Base-by-base conservation (phyloP, 345 rosid species). In the Hypericum androsaemum region DNA sequence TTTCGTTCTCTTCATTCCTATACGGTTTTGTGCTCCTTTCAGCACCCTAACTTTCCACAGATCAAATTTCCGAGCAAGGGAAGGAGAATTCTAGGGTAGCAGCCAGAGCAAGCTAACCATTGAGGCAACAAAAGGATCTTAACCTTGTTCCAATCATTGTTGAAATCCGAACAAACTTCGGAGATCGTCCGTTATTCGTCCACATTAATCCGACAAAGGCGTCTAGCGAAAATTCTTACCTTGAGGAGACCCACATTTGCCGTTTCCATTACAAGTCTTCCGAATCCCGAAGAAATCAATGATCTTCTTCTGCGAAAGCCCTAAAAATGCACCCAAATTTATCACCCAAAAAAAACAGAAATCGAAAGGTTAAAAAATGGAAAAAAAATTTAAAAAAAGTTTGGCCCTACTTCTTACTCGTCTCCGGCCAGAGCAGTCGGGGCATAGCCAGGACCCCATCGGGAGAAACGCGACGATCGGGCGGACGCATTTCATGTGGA, bases 391-490 rank as follows among this genome's bases (percentile, higher is more conserved):
- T 75, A 35, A 54, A 12, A 56, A 32, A 22, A 22, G 4, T 1
- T 22, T n/a, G 8, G 45, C 71, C 90, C 77, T 82, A 85, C 96
- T 80, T 88, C 84, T 71, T 72, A 75, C 86, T 74, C 79, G 83
- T 69, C 81, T 71, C 52, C 76, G 80, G 64, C 78, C 86, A 44
- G 83, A 77, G 63, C 96, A 85, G 61, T 59, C 70, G 49, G 65
- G 66, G 64, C 96, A 88, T 15, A 80, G 64, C 96, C 96, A 85
- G 14, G 95, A 57, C 54, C 96, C 96, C 46, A 75, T 72, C 28
- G 95, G 96, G 50, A 88, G 76, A 52, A 87, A 80, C 48, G 53
- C 94, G 12, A 88, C 81, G 48, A 88, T 88, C 47, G 96, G 96
- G 56, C 90, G 63, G 62, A 88, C 64, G 62, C 96, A 85, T 60